Base-by-base conservation (phyloP, 2,329 filamentous ascomycete genomes). In the Penicillium sp. region DNA sequence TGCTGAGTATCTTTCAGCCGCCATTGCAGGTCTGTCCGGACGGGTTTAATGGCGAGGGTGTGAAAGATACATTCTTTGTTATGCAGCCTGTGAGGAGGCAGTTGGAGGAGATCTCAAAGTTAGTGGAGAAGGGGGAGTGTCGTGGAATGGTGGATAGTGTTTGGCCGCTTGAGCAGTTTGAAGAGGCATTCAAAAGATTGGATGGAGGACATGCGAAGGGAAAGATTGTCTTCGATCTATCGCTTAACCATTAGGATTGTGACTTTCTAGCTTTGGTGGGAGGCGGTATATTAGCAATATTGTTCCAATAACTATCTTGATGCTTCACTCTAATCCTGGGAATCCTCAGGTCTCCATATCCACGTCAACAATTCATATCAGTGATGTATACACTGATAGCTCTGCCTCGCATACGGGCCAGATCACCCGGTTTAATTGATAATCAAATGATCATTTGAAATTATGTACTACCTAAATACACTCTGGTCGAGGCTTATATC, bases 41-140 rank as follows among this genome's bases (percentile, higher is more conserved):
- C 9, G 67, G 57, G 7, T 62, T 58, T 35, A 52, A 45, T 2
- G 54, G 50, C 6, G 59, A 69, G 11, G 61, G 57, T 44, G 67
- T 78, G 2, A 61, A 61, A 35, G 70, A 68, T 47, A 35, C 69
- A 9, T 79, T 76, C 61, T 79, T 78, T 49, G 68, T 79, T 23
- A 76, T 78, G 63, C 56, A 71, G 32, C 64, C 75, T 2, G 65
- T 64, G 47, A 69, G 73, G 16, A 57, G 57, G 11, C 69, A 78
- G 38, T 57, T 79, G 47, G 62, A 58, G 35, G 62, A 68, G 45
- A 68, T 79, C 19, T 72, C 74, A 2, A 64, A 63, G 44, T 56
- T 76, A 61, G 63, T 78, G 18, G 74, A 79, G 19, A 59, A 62
- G 36, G 72, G 69, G 2, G 67, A 67, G 44, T 73, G 69, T 48